Evolutionary conservation across 2,329 filamentous ascomycete species (phyloP).

Genomic region (Laburnicola sp.): DNA sequence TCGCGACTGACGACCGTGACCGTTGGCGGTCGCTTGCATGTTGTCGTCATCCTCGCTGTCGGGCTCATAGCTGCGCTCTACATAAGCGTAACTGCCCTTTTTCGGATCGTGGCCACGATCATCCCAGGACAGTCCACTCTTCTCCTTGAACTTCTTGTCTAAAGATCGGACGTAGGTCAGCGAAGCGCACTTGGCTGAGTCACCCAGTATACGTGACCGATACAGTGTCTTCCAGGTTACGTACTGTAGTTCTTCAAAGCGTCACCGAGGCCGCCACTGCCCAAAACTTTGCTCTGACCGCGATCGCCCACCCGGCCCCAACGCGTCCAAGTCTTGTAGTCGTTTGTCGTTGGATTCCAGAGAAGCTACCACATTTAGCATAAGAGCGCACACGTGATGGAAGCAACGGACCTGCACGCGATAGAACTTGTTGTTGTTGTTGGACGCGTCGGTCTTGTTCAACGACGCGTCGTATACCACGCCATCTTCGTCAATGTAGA

Average conservation of each 20-base stretch:
- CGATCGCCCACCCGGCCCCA: constrained; percentile 74
- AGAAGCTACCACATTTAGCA: constrained; percentile 29
- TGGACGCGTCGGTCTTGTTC: constrained; percentile 72
- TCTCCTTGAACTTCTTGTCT: constrained; percentile 61
- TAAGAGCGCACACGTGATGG: neutral
- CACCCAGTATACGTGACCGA: no score
- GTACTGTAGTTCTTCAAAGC: constrained; percentile 50
- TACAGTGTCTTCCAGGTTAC: no score
- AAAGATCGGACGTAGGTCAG: no score
- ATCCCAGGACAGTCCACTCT: constrained; percentile 57
- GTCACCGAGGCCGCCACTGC: constrained; percentile 40
- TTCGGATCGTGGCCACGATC: constrained; percentile 60
- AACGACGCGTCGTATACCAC: constrained; percentile 78
- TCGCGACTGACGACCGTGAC: constrained; percentile 36
- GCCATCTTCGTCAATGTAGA: constrained; percentile 68
- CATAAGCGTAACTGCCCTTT: constrained; percentile 66
- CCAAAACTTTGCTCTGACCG: constrained; percentile 52
- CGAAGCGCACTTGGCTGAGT: no score
- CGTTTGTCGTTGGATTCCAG: constrained; percentile 27
- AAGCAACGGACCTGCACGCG: constrained; percentile 61
- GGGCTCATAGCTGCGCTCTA: constrained; percentile 75
- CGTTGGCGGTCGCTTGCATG: constrained; percentile 27
- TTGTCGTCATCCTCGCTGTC: constrained; percentile 60
- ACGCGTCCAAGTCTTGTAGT: constrained; percentile 69
- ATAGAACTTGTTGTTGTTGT: constrained; percentile 86